Percentiles rank a stretch among this genome's conserved stretches.
phyloP scores from a whole-genome alignment of 2,329 filamentous ascomycete genomes.

The Alternaria longipes region DNA sequence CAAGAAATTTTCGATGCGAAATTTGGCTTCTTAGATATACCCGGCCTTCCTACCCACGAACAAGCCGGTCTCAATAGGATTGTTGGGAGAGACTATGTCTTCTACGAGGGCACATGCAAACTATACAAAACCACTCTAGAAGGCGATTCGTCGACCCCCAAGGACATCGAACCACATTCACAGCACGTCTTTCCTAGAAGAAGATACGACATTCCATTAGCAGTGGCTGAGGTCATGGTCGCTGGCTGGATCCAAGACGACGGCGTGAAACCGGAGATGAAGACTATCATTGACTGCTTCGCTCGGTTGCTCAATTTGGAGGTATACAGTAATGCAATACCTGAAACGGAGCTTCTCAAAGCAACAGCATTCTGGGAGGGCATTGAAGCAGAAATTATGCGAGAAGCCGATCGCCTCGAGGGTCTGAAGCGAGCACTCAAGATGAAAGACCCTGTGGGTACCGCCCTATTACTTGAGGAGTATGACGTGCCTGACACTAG shows the following conservation, averaged over 20 bases:
- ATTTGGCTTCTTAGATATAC: conserved; percentile 24
- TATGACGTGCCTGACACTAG: conserved; percentile 35
- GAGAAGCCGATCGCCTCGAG: conserved; percentile 36
- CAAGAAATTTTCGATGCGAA: conserved; percentile 35
- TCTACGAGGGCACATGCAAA: not conserved
- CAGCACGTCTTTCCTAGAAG: not conserved
- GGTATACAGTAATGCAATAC: conserved; percentile 9
- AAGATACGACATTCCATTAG: conserved; percentile 18
- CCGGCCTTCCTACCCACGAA: conserved; percentile 14
- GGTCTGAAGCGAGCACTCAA: conserved; percentile 35
- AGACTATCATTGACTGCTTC: conserved; percentile 28
- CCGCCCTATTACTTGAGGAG: conserved; percentile 32
- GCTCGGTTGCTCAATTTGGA: conserved; percentile 32
- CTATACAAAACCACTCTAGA: not conserved
- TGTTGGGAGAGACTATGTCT: not conserved
- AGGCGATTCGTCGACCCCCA: not conserved
- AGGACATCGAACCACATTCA: not conserved
- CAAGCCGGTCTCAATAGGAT: not conserved
- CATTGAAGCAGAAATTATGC: conserved; percentile 32
- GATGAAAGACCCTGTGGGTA: conserved; percentile 38
- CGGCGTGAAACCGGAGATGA: conserved; percentile 19
- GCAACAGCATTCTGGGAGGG: conserved; percentile 32
- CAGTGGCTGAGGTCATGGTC: conserved; percentile 37
- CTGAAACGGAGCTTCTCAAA: conserved; percentile 23
- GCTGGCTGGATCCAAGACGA: conserved; percentile 37